phyloP scores from a whole-genome alignment of 192 early-diverging fungal species.

The Coemansia sp. region DNA sequence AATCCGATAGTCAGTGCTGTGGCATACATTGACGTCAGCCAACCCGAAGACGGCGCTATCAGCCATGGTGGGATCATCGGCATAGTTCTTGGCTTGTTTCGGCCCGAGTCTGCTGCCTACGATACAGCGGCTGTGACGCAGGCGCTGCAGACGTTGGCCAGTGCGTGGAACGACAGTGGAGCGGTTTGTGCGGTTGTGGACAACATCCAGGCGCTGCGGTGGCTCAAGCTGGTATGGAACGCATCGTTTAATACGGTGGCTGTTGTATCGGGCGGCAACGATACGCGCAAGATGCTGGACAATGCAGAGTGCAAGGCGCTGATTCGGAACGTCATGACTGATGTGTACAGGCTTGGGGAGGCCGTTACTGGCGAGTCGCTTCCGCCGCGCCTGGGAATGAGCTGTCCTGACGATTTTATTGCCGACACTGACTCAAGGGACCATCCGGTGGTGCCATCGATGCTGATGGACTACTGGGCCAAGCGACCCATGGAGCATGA shows the following conservation, averaged over 20 bases:
- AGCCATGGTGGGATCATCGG: conserved; percentile 49
- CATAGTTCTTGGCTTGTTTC: conserved; percentile 43
- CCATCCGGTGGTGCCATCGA: conserved; percentile 53
- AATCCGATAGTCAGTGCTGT: conserved; percentile 63
- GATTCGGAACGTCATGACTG: conserved; percentile 53
- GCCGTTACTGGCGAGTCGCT: conserved; percentile 44
- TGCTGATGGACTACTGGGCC: conserved; percentile 61
- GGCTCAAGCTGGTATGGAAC: conserved; percentile 78
- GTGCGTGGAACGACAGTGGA: conserved; percentile 45
- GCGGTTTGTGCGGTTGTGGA: conserved; percentile 43
- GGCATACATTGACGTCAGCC: conserved; percentile 65
- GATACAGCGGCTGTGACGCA: conserved; percentile 25
- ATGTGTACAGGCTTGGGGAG: conserved; percentile 59
- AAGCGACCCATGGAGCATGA: conserved; percentile 59
- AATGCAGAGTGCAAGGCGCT: conserved; percentile 49
- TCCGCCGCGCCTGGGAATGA: conserved; percentile 17
- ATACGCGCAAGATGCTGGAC: conserved; percentile 59
- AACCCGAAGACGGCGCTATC: conserved; percentile 57
- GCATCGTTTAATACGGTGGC: conserved; percentile 68
- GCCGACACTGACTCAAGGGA: conserved; percentile 17
- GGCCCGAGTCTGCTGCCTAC: conserved; percentile 10
- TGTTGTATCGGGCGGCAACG: conserved; percentile 59
- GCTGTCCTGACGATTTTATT: conserved; percentile 39
- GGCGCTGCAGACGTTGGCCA: conserved; percentile 36
- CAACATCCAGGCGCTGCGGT: conserved; percentile 64